Base-by-base conservation (phyloP, 2,329 filamentous ascomycete genomes). In the Diplodia mutila region DNA sequence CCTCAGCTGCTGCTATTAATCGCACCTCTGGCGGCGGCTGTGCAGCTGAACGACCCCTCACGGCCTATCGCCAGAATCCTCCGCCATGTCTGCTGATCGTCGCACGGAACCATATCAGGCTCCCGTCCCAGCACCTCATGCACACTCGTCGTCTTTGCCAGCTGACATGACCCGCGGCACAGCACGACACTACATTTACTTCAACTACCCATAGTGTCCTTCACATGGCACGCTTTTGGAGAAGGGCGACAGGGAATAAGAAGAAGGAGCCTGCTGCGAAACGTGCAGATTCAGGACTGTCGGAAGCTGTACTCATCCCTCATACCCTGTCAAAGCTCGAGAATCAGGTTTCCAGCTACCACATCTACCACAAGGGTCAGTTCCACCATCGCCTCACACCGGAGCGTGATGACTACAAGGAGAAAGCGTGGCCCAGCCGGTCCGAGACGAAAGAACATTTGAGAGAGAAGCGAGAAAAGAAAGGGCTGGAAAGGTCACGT, bases 291-390 rank as follows among this genome's bases (percentile, higher is more conserved):
- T 39, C 32, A n/a, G n/a, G n/a, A n/a, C n/a, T n/a, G n/a, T n/a
- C n/a, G 3, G 16, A 29, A 5, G 16, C n/a, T 42, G 7, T 18
- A 3, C 37, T 23, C 14, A 18, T 29, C 23, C 32, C 55, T 48
- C 14, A 4, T 8, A 48, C 37, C 3, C 14, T 37, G 3, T 7
- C 37, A 21, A 14, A 48, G 6, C 29, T 32, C 29, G 29, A 32
- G 2, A 32, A 32, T 32, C 9, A 21, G 5, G 39, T 48, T 9
- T 73, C 73, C 16, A 71, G 63, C 8, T 71, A 72, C 61, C 73
- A 75, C 69, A 71, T 76, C 61, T 75, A 75, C 65, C 68, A 70
- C 54, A 55, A 71, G 16, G 55, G 66, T 34, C 69, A 69, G 5
- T 25, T n/a, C 8, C 69, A 75, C 65, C 65, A 68, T 37, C 42